Evolutionary conservation across 164 flowering plant genomes (phyloP).

Genomic region (Macadamia integrifolia): DNA sequence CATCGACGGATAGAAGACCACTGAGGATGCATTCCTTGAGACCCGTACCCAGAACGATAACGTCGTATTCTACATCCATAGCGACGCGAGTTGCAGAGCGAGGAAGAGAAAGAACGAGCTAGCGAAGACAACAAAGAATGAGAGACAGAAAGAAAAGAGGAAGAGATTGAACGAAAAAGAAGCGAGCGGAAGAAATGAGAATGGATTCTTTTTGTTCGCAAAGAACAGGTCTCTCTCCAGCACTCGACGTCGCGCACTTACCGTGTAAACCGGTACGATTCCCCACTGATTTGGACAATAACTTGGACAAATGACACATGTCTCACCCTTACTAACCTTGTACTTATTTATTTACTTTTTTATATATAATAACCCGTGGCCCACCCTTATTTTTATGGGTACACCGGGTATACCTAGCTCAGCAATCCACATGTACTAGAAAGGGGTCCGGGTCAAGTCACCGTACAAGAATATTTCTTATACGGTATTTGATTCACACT

Average conservation of each 20-base stretch:
- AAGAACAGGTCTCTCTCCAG: conserved; percentile 18
- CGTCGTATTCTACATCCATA: conserved; percentile 36
- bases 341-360: too few species aligned
- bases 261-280: conserved; percentile 7
- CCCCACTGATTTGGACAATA: background rate
- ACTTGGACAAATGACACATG: background rate
- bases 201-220: background rate
- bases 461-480: too few species aligned
- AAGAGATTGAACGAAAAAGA: background rate
- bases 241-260: conserved; percentile 5
- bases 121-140: background rate
- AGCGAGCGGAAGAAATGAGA: conserved; percentile 7
- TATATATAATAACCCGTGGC: too few species aligned
- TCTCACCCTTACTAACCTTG: background rate
- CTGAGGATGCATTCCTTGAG: conserved; percentile 34
- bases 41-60: conserved; percentile 26
- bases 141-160: background rate
- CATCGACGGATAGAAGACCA: conserved; percentile 30
- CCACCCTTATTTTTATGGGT: too few species aligned
- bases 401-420: too few species aligned
- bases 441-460: too few species aligned
- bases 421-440: too few species aligned
- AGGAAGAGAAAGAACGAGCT: conserved; percentile 3
- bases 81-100: conserved; percentile 2
- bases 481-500: too few species aligned